Base-by-base conservation (phyloP, 768 basidiomycete genomes). In the Boletus sensibilis region DNA sequence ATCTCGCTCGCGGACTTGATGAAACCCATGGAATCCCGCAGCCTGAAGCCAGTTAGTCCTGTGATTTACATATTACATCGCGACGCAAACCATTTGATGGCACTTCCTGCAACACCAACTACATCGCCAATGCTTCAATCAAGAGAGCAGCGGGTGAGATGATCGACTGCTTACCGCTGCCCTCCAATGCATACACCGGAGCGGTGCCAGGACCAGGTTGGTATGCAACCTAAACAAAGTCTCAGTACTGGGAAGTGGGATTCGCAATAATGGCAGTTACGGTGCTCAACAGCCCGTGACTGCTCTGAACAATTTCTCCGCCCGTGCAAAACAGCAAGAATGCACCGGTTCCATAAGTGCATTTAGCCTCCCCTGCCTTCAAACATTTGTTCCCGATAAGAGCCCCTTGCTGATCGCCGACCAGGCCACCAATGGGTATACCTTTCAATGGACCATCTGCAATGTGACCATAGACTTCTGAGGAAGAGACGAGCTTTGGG, bases 361-460 rank as follows among this genome's bases (percentile, higher is more conserved):
- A 97, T 75, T 99, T 99, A 3, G 95, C 96, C 70, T 98, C 90
- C 18, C 96, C 96, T 61, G 83, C 79, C n/a, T 68, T 78, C 52
- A 99, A 72, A 68, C 97, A 98, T 72, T 97, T 98, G 77, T 99
- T 98, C 0, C 96, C 97, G 49, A 98, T 85, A 23, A 99, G 77
- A 23, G 96, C 96, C 6, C 90, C 97, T 71, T 99, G 97, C 75
- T 99, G 97, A 69, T 99, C 97, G n/a, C 97, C 97, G 9, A 96
- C 86, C 45, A 98, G 83, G 21, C 96, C 96, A 37, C 87, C 94
- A 51, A 99, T 92, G 10, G 88, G 88, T 12, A 94, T 79, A 39
- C 90, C 92, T 61, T 78, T 76, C 58, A 93, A 76, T 3, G 85
- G 66, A 2, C 92, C 90, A 33, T 76, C 75, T 9, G 80, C 74